Base-by-base conservation (phyloP, 2,329 filamentous ascomycete species). In the Arthrobotrys iridis region DNA sequence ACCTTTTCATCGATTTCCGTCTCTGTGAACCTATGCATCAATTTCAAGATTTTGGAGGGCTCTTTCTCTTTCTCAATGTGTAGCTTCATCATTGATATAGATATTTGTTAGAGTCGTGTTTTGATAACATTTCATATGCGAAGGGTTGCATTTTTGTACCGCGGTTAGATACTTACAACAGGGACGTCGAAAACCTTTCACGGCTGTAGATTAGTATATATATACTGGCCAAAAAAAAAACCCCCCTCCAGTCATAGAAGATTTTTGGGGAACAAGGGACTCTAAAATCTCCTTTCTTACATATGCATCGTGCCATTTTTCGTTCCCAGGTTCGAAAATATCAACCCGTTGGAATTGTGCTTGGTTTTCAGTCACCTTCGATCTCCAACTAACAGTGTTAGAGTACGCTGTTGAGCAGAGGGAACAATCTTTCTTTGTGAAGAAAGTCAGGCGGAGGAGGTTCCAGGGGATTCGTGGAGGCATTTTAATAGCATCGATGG, bases 181-280 rank as follows among this genome's bases (percentile, higher is more conserved):
- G 70, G 70, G 22, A 74, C 62, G 20, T 74, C 70, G 15, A 74
- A 74, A 8, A 74, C 68, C 68, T 73, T n/a, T n/a, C n/a, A n/a
- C n/a, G n/a, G n/a, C n/a, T n/a, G n/a, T n/a, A n/a, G n/a, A n/a
- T n/a, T n/a, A n/a, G n/a, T n/a, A n/a, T n/a, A 26, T n/a, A 28
- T 13, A 45, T 20, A 45, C 40, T n/a, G n/a, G n/a, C n/a, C n/a
- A n/a, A n/a, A n/a, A 45, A n/a, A 15, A 18, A 45, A 15, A 6
- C 20, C n/a, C 41, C 5, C n/a, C n/a, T 13, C 11, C 40, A 13
- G 13, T 43, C n/a, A n/a, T n/a, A n/a, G n/a, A n/a, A n/a, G n/a
- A n/a, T n/a, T n/a, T n/a, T n/a, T n/a, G n/a, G 3, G 7, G 33
- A 37, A 37, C 33, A 37, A 37, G 33, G 43, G 15, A 13, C 15